These are phyloP conservation scores for Citrus unshiu DNA, from an alignment of 345 rosid genomes.

Conservation along the genomic window DNA sequence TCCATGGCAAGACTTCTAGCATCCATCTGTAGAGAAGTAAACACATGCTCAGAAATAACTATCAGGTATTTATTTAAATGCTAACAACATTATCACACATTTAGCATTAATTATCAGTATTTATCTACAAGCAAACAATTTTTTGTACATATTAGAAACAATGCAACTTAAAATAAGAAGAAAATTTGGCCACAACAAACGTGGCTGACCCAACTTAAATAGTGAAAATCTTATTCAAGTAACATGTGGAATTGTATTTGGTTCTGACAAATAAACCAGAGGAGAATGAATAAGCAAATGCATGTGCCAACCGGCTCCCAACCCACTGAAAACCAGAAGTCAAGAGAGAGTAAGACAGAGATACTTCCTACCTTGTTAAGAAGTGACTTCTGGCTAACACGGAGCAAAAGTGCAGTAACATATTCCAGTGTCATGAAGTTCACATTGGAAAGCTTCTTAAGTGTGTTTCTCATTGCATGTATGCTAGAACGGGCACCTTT, in stretches of 20 bases:
- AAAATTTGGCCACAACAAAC: background rate
- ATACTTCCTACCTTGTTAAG: conserved; percentile 64
- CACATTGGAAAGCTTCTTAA: conserved; percentile 79
- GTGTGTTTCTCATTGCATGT: conserved; percentile 53
- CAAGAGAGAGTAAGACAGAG: conserved; percentile 3
- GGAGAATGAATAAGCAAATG: background rate
- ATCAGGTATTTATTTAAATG: background rate
- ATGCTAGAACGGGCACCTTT: conserved; percentile 75
- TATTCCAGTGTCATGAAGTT: conserved; percentile 89
- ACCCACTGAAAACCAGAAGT: background rate
- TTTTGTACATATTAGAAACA: background rate
- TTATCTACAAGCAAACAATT: too few relatives aligned
- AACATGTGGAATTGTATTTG: background rate
- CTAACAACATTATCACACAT: background rate
- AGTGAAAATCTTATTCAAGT: background rate
- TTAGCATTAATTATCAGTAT: too few relatives aligned
- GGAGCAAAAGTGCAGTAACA: conserved; percentile 72
- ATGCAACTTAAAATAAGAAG: background rate
- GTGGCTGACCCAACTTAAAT: background rate
- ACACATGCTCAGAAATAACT: conserved; percentile 1
- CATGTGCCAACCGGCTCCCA: background rate
- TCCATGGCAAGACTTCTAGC: conserved; percentile 81
- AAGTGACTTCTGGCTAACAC: conserved; percentile 75
- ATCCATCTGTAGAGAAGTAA: conserved; percentile 67
- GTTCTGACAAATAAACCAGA: background rate